These are phyloP conservation scores for Botrytis byssoidea DNA, from an alignment of 2,329 filamentous ascomycete genomes.

Conservation along the genomic window DNA sequence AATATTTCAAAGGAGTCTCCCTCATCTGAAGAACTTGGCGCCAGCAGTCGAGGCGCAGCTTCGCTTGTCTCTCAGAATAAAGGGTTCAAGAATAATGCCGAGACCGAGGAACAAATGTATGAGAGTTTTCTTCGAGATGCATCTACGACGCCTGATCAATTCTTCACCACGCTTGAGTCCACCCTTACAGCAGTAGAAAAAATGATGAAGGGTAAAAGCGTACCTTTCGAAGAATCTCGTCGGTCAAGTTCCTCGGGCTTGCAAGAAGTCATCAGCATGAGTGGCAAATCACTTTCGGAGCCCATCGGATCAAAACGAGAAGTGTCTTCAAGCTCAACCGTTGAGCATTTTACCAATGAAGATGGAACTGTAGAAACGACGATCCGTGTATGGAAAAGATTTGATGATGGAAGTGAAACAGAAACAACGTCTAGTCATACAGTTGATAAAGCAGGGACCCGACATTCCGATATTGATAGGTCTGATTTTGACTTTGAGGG, in stretches of 20 bases:
- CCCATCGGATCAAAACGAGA: constrained; percentile 1
- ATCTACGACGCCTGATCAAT: constrained; percentile 9
- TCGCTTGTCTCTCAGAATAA: not conserved
- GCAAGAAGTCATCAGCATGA: not conserved
- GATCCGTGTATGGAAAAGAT: constrained; percentile 21
- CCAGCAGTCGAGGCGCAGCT: not conserved
- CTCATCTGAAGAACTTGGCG: not conserved
- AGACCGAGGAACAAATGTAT: constrained; percentile 38
- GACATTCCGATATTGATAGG: not conserved
- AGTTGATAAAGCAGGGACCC: not conserved
- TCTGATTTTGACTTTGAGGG: not conserved
- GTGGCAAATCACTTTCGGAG: not conserved
- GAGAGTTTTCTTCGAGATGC: constrained; percentile 26
- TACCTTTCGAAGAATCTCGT: not conserved
- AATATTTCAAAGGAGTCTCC: not conserved
- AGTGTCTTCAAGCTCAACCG: constrained; percentile 24
- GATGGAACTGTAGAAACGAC: constrained; percentile 27
- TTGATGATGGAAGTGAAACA: constrained; percentile 24
- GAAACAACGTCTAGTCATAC: constrained; percentile 21
- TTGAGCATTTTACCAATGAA: constrained; percentile 22
- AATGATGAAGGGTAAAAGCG: constrained; percentile 3
- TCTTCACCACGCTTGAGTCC: constrained; percentile 9
- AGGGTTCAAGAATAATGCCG: constrained; percentile 4
- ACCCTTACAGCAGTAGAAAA: constrained; percentile 9
- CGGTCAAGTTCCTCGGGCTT: not conserved